Conservation (phyloP, 2,329 filamentous ascomycete genomes). For the Ophiocordyceps camponoti-rufipedis region DNA sequence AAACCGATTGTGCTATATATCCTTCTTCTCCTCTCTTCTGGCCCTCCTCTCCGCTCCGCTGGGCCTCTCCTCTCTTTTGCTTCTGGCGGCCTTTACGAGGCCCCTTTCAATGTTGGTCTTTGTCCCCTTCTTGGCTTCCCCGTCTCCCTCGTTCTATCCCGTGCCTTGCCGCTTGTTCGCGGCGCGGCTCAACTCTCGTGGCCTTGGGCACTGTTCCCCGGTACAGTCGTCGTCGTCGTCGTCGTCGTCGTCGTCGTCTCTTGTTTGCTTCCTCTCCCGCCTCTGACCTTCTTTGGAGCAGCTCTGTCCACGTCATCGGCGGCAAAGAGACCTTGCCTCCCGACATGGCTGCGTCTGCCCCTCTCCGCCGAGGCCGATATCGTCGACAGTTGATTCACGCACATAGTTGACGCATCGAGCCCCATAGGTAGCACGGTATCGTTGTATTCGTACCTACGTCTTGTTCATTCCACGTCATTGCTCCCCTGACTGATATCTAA, state of each 20-base stretch:
- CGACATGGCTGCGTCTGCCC: not conserved
- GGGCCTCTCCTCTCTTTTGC: not conserved
- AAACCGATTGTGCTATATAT: not conserved
- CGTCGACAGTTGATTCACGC: not conserved
- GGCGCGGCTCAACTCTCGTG: not conserved
- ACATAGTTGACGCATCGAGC: not conserved
- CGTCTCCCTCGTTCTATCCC: not conserved
- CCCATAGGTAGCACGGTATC: not conserved
- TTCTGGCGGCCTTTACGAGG: not conserved
- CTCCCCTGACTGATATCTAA: slow-evolving; percentile 1
- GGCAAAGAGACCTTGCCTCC: not conserved
- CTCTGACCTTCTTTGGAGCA: not conserved
- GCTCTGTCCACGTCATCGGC: not conserved
- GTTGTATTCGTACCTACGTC: not conserved
- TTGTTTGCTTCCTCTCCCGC: not conserved
- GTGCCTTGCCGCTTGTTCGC: not conserved
- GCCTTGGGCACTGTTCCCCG: not conserved
- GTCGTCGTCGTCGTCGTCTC: not conserved
- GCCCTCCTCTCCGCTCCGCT: not conserved
- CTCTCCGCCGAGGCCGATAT: not conserved
- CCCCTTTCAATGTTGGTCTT: not conserved
- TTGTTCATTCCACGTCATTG: slow-evolving; percentile 4
- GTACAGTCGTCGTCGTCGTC: too few species aligned
- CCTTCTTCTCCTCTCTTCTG: not conserved
- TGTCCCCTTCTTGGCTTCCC: not conserved